phyloP scores from a whole-genome alignment of 1,284 basidiomycete genomes.

The Naganishia albida region DNA sequence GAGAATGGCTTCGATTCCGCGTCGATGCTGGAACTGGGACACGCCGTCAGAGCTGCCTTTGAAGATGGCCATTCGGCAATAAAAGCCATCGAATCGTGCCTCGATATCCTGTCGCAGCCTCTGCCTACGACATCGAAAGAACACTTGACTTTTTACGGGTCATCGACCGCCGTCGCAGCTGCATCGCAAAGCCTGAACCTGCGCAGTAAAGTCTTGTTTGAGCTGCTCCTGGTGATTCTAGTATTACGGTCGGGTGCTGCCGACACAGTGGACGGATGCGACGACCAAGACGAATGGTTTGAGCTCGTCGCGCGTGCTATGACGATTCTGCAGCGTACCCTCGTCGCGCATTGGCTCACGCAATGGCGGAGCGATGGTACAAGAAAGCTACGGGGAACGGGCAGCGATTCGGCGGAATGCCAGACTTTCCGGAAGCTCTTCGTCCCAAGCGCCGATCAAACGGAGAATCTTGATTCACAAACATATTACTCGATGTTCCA shows the following conservation, averaged over 20 bases:
- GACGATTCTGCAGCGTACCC: constrained; percentile 33
- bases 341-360: constrained; percentile 45
- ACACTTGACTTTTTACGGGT: constrained; percentile 41
- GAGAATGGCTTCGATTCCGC: constrained; percentile 11
- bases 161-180: constrained; percentile 47
- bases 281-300: constrained; percentile 40
- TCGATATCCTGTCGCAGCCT: constrained; percentile 42
- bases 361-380: constrained; percentile 36
- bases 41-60: background rate
- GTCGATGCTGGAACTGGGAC: background rate
- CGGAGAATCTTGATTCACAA: constrained; percentile 38
- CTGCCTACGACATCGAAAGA: constrained; percentile 3
- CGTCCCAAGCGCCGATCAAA: constrained; percentile 28
- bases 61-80: background rate
- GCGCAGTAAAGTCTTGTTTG: constrained; percentile 48
- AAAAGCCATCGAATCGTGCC: constrained; percentile 8
- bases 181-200: constrained; percentile 41
- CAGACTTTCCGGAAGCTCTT: constrained; percentile 9
- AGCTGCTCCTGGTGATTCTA: constrained; percentile 48
- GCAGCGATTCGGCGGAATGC: constrained; percentile 37
- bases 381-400: constrained; percentile 36
- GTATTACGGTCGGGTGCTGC: constrained; percentile 43
- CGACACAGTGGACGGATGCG: constrained; percentile 39
- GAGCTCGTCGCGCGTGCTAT: constrained; percentile 44
- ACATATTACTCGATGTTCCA: constrained; percentile 67